Base-by-base conservation (phyloP, 176 grass and related monocot genomes). In the Aegilops bicornis region DNA sequence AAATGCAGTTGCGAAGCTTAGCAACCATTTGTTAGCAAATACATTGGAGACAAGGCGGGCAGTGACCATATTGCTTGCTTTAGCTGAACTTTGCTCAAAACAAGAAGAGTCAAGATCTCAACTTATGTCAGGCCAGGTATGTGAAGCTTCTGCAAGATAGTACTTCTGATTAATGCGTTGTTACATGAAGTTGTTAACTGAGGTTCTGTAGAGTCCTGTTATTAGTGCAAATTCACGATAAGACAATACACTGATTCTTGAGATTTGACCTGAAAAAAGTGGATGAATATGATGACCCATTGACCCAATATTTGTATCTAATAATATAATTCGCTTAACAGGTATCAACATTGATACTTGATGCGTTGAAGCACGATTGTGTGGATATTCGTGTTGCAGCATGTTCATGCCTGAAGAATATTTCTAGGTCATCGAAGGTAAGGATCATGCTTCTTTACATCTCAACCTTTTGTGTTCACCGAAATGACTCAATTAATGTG, bases 41-140 rank as follows among this genome's bases (percentile, higher is more conserved):
- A 77, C 89, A 66, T 74, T 94, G 76, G 86, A 94, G 32, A 82
- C 92, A 73, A 92, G 77, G 66, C 92, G 97, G 6, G 82, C 95
- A 35, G 92, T 88, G 79, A 93, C 94, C 80, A 92, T 99, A 92
- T 86, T 99, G 67, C 82, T 94, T 85, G 90, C 91, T n/a, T 89
- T 99, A 76, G 89, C 92, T 84, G 97, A 96, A 88, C 94, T 96
- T 90, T 92, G 92, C 82, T 99, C 97, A 81, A 94, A 91, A 66
- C 63, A 94, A 63, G 97, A 99, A 82, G 83, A 93, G 71, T 92
- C 90, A 54, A 94, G 94, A 92, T 92, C 90, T 87, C 92, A 94
- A 68, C 90, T 99, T 83, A 90, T 94, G 83, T 87, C 86, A 17
- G 65, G 69, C 76, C 71, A 89, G 86, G 83, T 86, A 80, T 86